Base-by-base conservation (phyloP, 2,329 filamentous ascomycete species). In the Trichoderma aggressivum region DNA sequence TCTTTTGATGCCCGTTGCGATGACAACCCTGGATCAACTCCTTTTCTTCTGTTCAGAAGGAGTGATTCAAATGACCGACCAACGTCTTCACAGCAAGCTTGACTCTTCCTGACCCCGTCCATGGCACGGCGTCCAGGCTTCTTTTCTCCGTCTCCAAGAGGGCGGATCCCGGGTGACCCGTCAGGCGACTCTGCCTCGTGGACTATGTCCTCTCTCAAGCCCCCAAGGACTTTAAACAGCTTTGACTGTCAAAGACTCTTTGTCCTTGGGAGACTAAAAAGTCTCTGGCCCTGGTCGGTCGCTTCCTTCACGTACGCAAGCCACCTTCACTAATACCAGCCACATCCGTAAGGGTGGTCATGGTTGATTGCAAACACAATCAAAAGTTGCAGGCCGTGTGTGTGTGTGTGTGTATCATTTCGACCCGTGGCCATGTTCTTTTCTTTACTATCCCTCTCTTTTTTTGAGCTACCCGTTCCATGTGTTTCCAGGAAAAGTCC, bases 131-230 rank as follows among this genome's bases (percentile, higher is more conserved):
- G 24, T n/a, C 47, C 50, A 62, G 58, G 47, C 56, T 59, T 59
- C 30, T 47, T 21, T 36, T 43, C 26, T 59, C 18, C 26, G 60
- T 69, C 59, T 32, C 50, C 39, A 10, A 53, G 11, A 11, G 39
- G 34, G 69, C 69, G 60, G 59, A 56, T 21, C 16, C 39, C 68
- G 56, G 68, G 59, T 67, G 68, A 71, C 71, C 62, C 39, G 68
- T 70, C 71, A 70, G 64, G 68, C 58, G 71, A 72, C 71, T 65
- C 68, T 55, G 71, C 71, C 71, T 67, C 71, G 71, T 72, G 71
- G 53, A 64, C 71, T 69, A 3, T 60, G 39, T 69, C 28, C n/a
- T 61, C 28, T 36, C 28, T 55, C 43, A 21, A 58, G 34, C 64
- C 64, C 55, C 65, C 55, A 53, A 69, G 39, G 65, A 61, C 65